Base-by-base conservation (phyloP, 2,329 filamentous ascomycete genomes). In the Xylaria sp. region DNA sequence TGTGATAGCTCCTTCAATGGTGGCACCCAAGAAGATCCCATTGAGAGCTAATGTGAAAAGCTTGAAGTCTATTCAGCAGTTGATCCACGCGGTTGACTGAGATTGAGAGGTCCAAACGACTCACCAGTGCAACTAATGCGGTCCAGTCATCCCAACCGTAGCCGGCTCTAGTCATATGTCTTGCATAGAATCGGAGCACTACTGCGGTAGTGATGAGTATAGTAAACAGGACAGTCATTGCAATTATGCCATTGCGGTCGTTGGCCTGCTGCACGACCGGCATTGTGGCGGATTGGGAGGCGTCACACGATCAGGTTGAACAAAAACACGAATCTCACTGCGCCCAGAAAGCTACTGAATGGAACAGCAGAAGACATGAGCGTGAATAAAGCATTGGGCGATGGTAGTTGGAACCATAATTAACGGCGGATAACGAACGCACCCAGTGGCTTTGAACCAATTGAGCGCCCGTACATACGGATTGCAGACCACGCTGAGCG, bases 71-170 rank as follows among this genome's bases (percentile, higher is more conserved):
- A 13, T 63, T 10, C 39, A 54, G 13, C 34, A 48, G 25, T 13
- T 20, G 8, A 13, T 12, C 41, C 34, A 18, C 23, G 9, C 15
- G 34, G 25, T 34, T 20, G 4, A 1, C n/a, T 8, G 10, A 9
- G 25, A 20, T 7, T 8, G 28, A 6, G 28, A 37, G 10, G 8
- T 44, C 23, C 5, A 55, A 46, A 51, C 18, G 5, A 20, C 57
- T 50, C n/a, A 64, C 62, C n/a, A 64, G 13, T 18, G 55, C 39
- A 39, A 9, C 32, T 28, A 64, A 39, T 5, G 72, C 70, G 13
- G 69, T 44, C 72, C 70, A 74, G 48, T 74, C 72, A 60, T 72
- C 72, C 10, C n/a, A 18, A 10, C 56, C 56, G 25, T 68, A 57
- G 32, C 66, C 63, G 50, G 58, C 66, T 60, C 52, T 54, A 8